Base-by-base conservation (phyloP, 495 filamentous ascomycete genomes). In the Podospora anserina region DNA sequence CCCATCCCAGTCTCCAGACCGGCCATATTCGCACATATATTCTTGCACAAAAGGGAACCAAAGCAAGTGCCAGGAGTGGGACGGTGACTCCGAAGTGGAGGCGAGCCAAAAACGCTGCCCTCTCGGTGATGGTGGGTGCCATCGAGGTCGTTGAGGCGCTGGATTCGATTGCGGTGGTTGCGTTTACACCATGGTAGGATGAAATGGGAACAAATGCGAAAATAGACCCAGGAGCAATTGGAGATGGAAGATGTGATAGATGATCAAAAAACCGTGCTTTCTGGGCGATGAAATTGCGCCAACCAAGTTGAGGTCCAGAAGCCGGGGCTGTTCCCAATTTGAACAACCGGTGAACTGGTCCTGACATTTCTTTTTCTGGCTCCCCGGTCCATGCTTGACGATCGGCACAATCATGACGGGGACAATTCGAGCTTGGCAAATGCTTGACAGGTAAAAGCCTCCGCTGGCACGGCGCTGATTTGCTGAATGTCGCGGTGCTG, bases 81-180 rank as follows among this genome's bases (percentile, higher is more conserved):
- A 68, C 59, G n/a, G 69, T 74, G n/a, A 66, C 63, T 53, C 67
- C 69, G 44, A 68, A 18, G 65, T 74, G 67, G 23, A 67, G 54
- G 26, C 63, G 67, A 2, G 69, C 67, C 15, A 74, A 28, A 59
- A 54, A 59, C 23, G 69, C 72, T 20, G 66, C 69, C 9, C 67
- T 67, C 6, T 65, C 67, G 19, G 62, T 67, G 53, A 73, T 69
- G 39, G 9, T 7, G 23, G 60, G 23, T 20, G 55, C 55, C 23
- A 26, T 58, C 23, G 55, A 23, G 15, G 18, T 13, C 23, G 18
- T 15, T 15, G 15, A 23, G 13, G 9, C 7, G 39, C 39, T 49
- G 39, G 0, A 49, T 49, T 49, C 39, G 39, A 49, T 49, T 5
- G 39, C 0, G 9, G 39, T 49, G 7, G 7, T 11, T 11, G 39